Base-by-base conservation (phyloP, 257 asterid genomes). In the Salvia rosmarinus region DNA sequence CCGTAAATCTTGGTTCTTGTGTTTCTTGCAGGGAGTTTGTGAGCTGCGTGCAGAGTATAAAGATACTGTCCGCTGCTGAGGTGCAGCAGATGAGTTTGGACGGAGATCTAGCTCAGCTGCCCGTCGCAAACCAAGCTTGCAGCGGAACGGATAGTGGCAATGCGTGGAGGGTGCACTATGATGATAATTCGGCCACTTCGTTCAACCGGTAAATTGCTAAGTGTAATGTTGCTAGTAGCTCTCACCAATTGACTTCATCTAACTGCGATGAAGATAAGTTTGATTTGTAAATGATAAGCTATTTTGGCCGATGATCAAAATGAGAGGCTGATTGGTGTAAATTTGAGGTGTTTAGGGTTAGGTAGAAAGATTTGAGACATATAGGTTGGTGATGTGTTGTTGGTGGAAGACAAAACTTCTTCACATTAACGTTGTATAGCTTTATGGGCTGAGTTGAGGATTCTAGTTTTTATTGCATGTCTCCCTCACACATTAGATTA, bases 61-160 rank as follows among this genome's bases (percentile, higher is more conserved):
- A 89, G 83, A 89, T 94, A 77, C 82, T 91, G 4, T 94, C 98
- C 0, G 82, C 93, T 39, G 90, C 95, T 2, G 97, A 94, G 84
- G 97, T 94, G n/a, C 96, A 90, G 44, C 96, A 89, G 71, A 89
- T 94, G 98, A 91, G 98, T 63, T 84, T 94, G 81, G 96, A 91
- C 12, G 98, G 96, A 61, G 96, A 90, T 82, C 81, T 94, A 1
- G 91, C 88, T 70, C 86, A 74, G 77, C 72, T 83, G 43, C 90
- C 96, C 2, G 80, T 82, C 5, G 72, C 88, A 9, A 90, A 85
- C 79, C 97, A 94, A 85, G 96, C 97, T 35, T 84, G 92, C 80
- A 89, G 98, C 46, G 96, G 92, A 21, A 85, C 96, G 0, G 93
- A 91, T 42, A 90, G 96, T 67, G 98, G 97, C 35, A 89, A 88